These are phyloP conservation scores for Blastomyces silverae DNA, from an alignment of 2,329 filamentous ascomycete genomes.

Conservation along the genomic window DNA sequence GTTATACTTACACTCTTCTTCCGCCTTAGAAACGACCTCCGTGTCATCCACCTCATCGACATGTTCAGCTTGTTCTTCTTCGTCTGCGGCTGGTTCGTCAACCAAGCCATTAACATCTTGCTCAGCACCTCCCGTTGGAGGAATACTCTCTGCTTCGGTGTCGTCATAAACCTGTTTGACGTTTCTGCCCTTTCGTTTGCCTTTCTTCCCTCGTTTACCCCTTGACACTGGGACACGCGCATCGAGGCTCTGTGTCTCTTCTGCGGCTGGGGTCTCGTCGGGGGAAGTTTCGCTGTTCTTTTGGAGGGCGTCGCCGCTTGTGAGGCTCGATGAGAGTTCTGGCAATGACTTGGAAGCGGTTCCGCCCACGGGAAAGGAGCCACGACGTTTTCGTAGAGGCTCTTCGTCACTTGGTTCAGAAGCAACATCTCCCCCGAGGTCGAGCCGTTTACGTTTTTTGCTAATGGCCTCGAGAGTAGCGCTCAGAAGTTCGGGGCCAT, in stretches of 20 bases:
- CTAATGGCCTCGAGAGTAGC: slow-evolving; percentile 26
- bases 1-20: slow-evolving; percentile 46
- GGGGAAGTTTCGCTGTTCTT: slow-evolving; percentile 17
- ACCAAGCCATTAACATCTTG: slow-evolving; percentile 40
- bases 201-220: slow-evolving; percentile 41
- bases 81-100: slow-evolving; percentile 46
- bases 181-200: slow-evolving; percentile 42
- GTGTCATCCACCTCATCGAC: slow-evolving; percentile 42
- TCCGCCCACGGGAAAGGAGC: slow-evolving; percentile 23
- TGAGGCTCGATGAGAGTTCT: slow-evolving; percentile 5
- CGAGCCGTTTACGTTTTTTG: slow-evolving; percentile 40
- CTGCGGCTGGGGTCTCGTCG: slow-evolving; percentile 28
- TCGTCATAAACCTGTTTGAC: slow-evolving; percentile 36
- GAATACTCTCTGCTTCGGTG: slow-evolving; percentile 25
- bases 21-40: slow-evolving; percentile 43
- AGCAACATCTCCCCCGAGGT: slow-evolving; percentile 33
- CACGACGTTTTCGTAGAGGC: slow-evolving; percentile 38
- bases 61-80: slow-evolving; percentile 42
- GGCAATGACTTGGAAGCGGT: slow-evolving; percentile 5
- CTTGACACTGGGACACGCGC: slow-evolving; percentile 29
- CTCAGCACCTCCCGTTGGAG: slow-evolving; percentile 31
- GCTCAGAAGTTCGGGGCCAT: slow-evolving; percentile 28
- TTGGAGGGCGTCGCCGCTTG: slow-evolving; percentile 8
- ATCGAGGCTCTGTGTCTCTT: slow-evolving; percentile 31
- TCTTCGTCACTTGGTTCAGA: slow-evolving; percentile 36